phyloP scores from a whole-genome alignment of 352 stramenopile species.

The Phytophthora pluvialis region DNA sequence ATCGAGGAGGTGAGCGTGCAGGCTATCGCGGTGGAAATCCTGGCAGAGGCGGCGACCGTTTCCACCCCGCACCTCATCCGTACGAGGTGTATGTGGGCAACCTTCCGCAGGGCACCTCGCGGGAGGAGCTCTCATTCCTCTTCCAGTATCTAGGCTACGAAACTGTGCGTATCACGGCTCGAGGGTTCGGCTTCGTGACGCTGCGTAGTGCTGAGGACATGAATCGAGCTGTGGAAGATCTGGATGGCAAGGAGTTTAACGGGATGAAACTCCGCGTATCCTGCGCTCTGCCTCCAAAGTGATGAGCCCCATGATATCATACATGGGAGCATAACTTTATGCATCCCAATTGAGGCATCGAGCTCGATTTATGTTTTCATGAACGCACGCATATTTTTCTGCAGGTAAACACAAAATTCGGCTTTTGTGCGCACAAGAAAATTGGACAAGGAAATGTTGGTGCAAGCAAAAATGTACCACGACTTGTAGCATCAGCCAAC shows the following conservation, averaged over 20 bases:
- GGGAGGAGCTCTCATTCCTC: constrained; percentile 79
- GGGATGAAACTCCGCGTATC: constrained; percentile 79
- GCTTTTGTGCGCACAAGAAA: no score
- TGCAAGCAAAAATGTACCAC: no score
- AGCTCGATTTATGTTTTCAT: no score
- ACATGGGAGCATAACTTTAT: no score
- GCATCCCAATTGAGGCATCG: no score
- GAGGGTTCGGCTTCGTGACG: constrained; percentile 85
- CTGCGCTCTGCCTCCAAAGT: constrained; percentile 63
- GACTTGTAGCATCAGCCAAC: no score
- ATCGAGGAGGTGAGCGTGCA: constrained; percentile 50
- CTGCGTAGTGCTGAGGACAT: constrained; percentile 79
- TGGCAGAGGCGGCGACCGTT: constrained; percentile 46
- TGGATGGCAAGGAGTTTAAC: constrained; percentile 83
- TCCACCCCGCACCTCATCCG: constrained; percentile 62
- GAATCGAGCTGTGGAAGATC: constrained; percentile 80
- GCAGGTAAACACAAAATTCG: no score
- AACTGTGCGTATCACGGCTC: constrained; percentile 84
- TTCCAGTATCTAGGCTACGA: constrained; percentile 86
- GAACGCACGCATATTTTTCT: no score
- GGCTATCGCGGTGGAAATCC: constrained; percentile 41
- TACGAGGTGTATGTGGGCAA: constrained; percentile 88
- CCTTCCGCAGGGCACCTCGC: constrained; percentile 78
- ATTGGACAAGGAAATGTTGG: no score
- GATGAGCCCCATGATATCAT: not conserved